A percentile compares a stretch with the other conserved stretches of the same genome.
Conservation (phyloP, 768 basidiomycete genomes). For the Suillus cothurnatus region DNA sequence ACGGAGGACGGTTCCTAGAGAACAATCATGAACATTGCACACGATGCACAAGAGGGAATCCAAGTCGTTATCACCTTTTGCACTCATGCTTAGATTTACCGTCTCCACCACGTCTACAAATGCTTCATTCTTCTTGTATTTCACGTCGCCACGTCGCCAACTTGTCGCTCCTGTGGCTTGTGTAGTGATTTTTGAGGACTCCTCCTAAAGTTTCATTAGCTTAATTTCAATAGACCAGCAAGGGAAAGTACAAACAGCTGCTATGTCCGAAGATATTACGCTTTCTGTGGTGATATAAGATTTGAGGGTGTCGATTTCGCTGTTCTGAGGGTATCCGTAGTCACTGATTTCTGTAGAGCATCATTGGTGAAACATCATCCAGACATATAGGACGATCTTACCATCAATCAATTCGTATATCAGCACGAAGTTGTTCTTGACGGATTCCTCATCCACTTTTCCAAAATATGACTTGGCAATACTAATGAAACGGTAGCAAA, state of each 20-base stretch:
- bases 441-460: slow-evolving; percentile 95
- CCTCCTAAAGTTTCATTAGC: slow-evolving; percentile 60
- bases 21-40: slow-evolving; percentile 7
- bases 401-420: slow-evolving; percentile 99
- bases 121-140: slow-evolving; percentile 99
- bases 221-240: neutral
- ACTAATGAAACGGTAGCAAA: slow-evolving; percentile 93
- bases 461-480: slow-evolving; percentile 97
- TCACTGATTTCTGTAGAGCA: slow-evolving; percentile 85
- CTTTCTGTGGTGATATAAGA: slow-evolving; percentile 98
- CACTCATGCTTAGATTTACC: slow-evolving; percentile 96
- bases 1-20: slow-evolving; percentile 80
- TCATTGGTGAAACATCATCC: neutral
- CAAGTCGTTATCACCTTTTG: slow-evolving; percentile 60
- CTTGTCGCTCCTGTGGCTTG: slow-evolving; percentile 97
- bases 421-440: slow-evolving; percentile 99
- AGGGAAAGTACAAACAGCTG: slow-evolving; percentile 56
- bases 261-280: slow-evolving; percentile 82
- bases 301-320: slow-evolving; percentile 96
- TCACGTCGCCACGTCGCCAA: slow-evolving; percentile 94
- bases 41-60: neutral
- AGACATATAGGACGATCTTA: slow-evolving; percentile 35
- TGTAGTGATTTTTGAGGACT: slow-evolving; percentile 94
- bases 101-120: slow-evolving; percentile 99
- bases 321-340: slow-evolving; percentile 99